Evolutionary conservation across 257 asterid species (phyloP).

Genomic region (Fraxinus pennsylvanica): DNA sequence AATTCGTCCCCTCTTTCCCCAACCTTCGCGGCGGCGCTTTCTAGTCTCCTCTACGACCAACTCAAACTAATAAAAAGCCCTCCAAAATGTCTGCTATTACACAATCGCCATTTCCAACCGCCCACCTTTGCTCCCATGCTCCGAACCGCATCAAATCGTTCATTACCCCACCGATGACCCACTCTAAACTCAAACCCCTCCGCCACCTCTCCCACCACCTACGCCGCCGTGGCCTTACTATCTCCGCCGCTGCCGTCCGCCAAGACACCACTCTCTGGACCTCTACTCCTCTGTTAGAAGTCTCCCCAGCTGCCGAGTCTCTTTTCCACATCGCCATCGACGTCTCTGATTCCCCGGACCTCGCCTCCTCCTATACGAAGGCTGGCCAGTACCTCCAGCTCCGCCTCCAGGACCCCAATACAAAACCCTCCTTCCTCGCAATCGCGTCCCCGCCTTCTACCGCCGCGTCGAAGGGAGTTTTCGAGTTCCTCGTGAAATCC

Average conservation of each 20-base stretch:
- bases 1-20: slow-evolving; percentile 14
- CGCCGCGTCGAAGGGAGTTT: slow-evolving; percentile 60
- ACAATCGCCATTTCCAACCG: slow-evolving; percentile 31
- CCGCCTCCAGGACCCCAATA: slow-evolving; percentile 49
- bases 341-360: slow-evolving; percentile 75
- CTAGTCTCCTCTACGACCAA: slow-evolving; percentile 38
- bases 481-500: slow-evolving; percentile 73
- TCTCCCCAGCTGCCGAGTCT: slow-evolving; percentile 74
- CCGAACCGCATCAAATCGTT: slow-evolving; percentile 37
- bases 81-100: slow-evolving; percentile 50
- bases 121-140: slow-evolving; percentile 57
- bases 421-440: slow-evolving; percentile 63
- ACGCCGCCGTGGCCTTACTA: slow-evolving; percentile 44
- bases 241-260: slow-evolving; percentile 57
- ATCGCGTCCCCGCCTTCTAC: slow-evolving; percentile 83
- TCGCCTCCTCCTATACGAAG: slow-evolving; percentile 59
- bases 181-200: slow-evolving; percentile 41
- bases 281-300: slow-evolving; percentile 51
- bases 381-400: slow-evolving; percentile 87
- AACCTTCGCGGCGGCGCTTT: slow-evolving; percentile 59
- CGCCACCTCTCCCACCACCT: slow-evolving; percentile 46
- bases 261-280: slow-evolving; percentile 58
- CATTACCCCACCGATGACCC: slow-evolving; percentile 56
- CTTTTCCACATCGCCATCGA: slow-evolving; percentile 64
- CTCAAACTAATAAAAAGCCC: slow-evolving; percentile 11